Evolutionary conservation across 768 basidiomycete species (phyloP).

Genomic region (Phanerochaete sordida): DNA sequence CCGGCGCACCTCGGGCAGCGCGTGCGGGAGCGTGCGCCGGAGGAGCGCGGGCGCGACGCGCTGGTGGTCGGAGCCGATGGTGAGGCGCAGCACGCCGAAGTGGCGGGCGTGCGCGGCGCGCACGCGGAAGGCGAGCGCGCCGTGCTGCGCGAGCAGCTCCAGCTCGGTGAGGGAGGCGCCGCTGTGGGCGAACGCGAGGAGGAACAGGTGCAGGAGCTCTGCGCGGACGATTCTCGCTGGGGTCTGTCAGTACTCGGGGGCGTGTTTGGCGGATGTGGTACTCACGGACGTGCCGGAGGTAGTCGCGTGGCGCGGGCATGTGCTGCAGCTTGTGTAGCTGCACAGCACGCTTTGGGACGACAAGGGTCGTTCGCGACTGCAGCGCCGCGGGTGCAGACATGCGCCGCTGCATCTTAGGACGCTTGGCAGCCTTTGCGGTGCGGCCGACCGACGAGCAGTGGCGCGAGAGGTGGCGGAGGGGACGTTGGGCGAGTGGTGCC

Average conservation of each 20-base stretch:
- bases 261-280: no score
- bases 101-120: constrained; percentile 1
- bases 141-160: background rate
- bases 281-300: background rate
- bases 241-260: background rate
- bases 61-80: background rate
- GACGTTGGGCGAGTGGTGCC: background rate
- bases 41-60: background rate
- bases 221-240: no score
- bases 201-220: background rate
- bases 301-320: no score
- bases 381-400: background rate
- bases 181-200: background rate
- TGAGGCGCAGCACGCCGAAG: background rate
- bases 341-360: background rate
- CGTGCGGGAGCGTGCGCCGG: background rate
- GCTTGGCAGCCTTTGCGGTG: background rate
- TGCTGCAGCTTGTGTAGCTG: background rate
- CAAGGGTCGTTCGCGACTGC: background rate
- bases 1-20: background rate
- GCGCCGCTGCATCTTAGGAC: background rate
- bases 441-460: background rate
- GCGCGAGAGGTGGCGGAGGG: background rate
- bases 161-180: constrained; percentile 2
- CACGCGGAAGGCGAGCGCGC: background rate